phyloP scores from a whole-genome alignment of 345 rosid species.

The Euphorbia peplus region DNA sequence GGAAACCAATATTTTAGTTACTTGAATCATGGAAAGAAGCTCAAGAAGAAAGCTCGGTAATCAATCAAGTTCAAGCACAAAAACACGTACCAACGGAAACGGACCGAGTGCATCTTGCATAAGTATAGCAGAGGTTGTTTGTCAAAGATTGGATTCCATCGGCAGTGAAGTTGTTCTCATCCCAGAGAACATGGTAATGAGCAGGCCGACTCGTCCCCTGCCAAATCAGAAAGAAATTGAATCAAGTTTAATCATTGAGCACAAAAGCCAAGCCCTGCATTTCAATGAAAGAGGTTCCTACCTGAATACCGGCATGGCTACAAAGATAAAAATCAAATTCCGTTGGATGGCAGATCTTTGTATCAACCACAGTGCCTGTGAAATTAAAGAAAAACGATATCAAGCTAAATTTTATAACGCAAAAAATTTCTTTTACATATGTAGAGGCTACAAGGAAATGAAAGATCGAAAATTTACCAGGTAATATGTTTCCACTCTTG shows the following conservation, averaged over 20 bases:
- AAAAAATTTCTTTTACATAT: neutral
- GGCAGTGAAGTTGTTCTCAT: conserved; percentile 93
- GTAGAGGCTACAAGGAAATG: too few relatives aligned
- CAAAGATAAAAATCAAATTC: conserved; percentile 97
- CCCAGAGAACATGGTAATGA: conserved; percentile 99
- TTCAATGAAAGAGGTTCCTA: conserved; percentile 16
- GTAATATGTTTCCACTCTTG: conserved; percentile 88
- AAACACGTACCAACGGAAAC: conserved; percentile 76
- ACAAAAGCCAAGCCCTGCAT: neutral
- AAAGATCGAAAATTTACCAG: conserved; percentile 43
- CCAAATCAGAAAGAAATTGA: conserved; percentile 5
- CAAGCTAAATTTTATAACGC: neutral
- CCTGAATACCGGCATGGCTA: conserved; percentile 99
- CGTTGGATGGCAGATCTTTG: conserved; percentile 94
- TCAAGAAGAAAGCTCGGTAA: neutral
- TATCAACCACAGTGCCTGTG: conserved; percentile 91
- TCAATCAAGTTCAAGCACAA: neutral
- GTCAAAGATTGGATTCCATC: conserved; percentile 96
- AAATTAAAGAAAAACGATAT: neutral
- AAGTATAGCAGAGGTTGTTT: conserved; percentile 94
- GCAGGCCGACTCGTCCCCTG: conserved; percentile 99
- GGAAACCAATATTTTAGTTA: conserved; percentile 5
- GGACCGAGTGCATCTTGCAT: conserved; percentile 94
- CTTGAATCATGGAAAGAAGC: neutral
- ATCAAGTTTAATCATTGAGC: neutral